Conservation (phyloP, 1,139 yeast species). For the Yamadazyma spencermartinsiae region DNA sequence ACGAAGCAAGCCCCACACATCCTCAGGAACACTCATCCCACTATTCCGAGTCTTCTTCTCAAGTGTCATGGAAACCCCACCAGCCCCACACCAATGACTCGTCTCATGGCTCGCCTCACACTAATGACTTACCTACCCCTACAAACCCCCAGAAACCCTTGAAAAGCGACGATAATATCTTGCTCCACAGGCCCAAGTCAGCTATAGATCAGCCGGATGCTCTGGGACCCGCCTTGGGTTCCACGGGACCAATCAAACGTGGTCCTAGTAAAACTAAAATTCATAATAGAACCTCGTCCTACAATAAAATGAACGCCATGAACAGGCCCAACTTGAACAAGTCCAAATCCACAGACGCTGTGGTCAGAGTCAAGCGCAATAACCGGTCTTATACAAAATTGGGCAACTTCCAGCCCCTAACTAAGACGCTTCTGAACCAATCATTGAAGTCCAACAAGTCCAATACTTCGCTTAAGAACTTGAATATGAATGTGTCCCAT, state of each 20-base stretch:
- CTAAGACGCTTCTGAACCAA: conserved; percentile 37
- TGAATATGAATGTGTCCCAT: conserved; percentile 13
- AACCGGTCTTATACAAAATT: conserved; percentile 41
- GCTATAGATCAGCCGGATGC: not conserved
- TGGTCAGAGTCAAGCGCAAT: conserved; percentile 34
- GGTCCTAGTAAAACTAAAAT: conserved; percentile 16
- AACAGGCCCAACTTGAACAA: conserved; percentile 36
- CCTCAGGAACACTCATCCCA: not conserved
- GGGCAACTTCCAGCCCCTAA: conserved; percentile 38
- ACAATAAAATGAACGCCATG: conserved; percentile 20
- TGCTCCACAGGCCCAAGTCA: not conserved
- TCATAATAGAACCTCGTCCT: conserved; percentile 36
- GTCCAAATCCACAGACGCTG: conserved; percentile 47
- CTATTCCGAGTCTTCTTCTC: not conserved
- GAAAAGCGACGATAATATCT: conserved; percentile 1
- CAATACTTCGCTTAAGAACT: conserved; percentile 36
- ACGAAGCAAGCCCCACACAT: not conserved
- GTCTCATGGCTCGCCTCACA: too few species aligned
- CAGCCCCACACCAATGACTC: too few species aligned
- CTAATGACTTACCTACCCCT: too few species aligned
- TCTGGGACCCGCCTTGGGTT: not conserved
- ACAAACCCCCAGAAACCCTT: not conserved
- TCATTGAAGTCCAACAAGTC: conserved; percentile 35
- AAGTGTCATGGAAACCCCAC: too few species aligned
- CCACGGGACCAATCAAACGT: conserved; percentile 4